Evolutionary conservation across 1,139 yeast species (phyloP), one percentile per base, ranked within the genome.

Genomic region (Yamadazyma jaroonii): DNA sequence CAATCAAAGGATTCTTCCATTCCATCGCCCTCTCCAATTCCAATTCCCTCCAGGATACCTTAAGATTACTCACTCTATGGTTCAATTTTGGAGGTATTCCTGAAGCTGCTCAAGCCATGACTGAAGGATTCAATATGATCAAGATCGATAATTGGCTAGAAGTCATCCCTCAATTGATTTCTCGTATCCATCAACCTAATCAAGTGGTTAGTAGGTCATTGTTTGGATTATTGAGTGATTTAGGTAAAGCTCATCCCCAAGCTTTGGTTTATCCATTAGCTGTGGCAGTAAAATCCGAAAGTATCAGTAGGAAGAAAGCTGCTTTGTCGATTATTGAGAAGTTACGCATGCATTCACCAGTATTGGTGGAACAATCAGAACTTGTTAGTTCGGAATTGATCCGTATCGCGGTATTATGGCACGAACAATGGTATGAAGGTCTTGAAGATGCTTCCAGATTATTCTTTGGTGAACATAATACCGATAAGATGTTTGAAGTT

Each of bases 371-470:
- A 46, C 97, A 94, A 56, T 90, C 97, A 0, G 96, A 89, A 50
- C 61, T 90, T 43, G 97, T 92, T n/a, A 85, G 96, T 64, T 82
- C 81, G 48, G 98, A 94, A 54, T 75, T 94, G 43, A 90, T 94
- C 46, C 70, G 98, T 48, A 96, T 89, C 11, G 97, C 97, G 0
- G 97, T 92, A 2, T 66, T 92, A 45, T 90, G 98, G 97, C 96
- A 89, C 52, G 99, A 94, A 55, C 85, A 85, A 57, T 94, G 99
- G 98, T 90, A 90, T 52, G 98, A 90, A 62, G 97, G 96, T 2
- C 68, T 94, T 29, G 99, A 94, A 57, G 97, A 92, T 64, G 98
- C 98, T 0, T 89, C 96, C 3, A 73, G 97, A 43, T 75, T 86
- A 39, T 94, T 85, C 66, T 92, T 89, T 61, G 96, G 96, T 26